Evolutionary conservation across 345 rosid species (phyloP), one percentile per base, ranked within the genome.

Genomic region (Lepidium aucheri): DNA sequence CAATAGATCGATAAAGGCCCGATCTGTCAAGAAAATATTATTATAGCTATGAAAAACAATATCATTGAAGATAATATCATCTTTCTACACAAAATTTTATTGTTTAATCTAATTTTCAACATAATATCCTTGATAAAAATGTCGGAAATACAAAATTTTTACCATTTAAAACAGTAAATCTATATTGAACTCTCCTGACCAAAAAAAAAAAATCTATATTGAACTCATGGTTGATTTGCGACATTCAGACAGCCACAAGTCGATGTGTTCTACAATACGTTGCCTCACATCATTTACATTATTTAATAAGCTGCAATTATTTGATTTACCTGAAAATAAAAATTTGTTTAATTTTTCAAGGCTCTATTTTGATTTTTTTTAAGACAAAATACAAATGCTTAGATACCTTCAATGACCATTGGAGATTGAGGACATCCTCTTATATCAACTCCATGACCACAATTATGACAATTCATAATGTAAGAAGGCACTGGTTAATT

Each of bases 381-480:
- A n/a, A 53, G 45, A 66, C 28, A 35, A 59, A 43, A 7, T 14
- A 59, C 9, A 15, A 9, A 9, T 38, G n/a, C 30, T 22, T 26
- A 34, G 52, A 38, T 84, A 90, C 95, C 95, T 87, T 87, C 92
- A 61, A 38, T 77, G 73, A 57, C 73, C 65, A 86, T 72, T 57
- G 93, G 93, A 75, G 89, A 47, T 52, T 89, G 98, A 57, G 98
- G 96, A 59, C 96, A 92, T 63, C 96, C 98, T 71, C 89, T 85
- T 81, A 89, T 39, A 72, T 89, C 98, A 80, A 86, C 78, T 76
- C 96, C 96, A 76, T 89, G 96, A 16, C 98, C 96, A 42, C 98
- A 89, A 41, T 89, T 92, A 73, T 80, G 82, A 16, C 98, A 89
- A 17, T 91, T 50, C 69, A 92, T 82, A 59, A 82, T 20, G 55